Evolutionary conservation across 805 yeast species (phyloP).

Genomic region (Monosporozyma siamensis): DNA sequence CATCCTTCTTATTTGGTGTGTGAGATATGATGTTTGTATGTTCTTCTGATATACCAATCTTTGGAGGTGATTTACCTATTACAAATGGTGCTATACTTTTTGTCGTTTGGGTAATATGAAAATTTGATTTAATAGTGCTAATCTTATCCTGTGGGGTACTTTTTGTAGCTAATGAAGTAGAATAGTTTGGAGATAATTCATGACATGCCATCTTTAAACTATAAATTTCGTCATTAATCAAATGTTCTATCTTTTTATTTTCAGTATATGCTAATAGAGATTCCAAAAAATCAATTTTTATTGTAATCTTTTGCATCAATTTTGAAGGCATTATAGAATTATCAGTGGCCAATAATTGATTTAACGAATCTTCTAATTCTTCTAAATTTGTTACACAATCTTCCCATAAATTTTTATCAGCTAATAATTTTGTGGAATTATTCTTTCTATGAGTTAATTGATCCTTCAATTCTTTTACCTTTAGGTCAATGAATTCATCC

Average conservation of each 20-base stretch:
- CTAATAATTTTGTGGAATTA: constrained; percentile 11
- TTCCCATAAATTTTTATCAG: constrained; percentile 18
- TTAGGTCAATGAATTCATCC: constrained; percentile 20
- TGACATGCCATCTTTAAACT: constrained; percentile 17
- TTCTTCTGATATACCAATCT: constrained; percentile 14
- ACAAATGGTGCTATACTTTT: constrained; percentile 8
- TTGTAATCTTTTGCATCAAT: background rate
- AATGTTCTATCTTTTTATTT: constrained; percentile 4
- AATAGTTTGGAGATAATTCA: constrained; percentile 8
- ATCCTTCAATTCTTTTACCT: constrained; percentile 16
- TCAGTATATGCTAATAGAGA: constrained; percentile 4
- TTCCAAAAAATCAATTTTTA: constrained; percentile 3
- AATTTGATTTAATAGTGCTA: background rate
- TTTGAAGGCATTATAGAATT: background rate
- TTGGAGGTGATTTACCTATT: constrained; percentile 25
- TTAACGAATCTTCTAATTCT: constrained; percentile 15
- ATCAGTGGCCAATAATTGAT: background rate
- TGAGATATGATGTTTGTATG: background rate
- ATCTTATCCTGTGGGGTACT: background rate
- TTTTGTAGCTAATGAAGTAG: too few relatives aligned
- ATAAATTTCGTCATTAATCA: constrained; percentile 15
- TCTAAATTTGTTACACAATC: constrained; percentile 14
- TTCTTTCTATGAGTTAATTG: constrained; percentile 19
- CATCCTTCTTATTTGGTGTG: constrained; percentile 4
- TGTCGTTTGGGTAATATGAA: constrained; percentile 4